A percentile compares a stretch with the other conserved stretches of the same genome.
Evolutionary conservation across 495 filamentous ascomycete genomes (phyloP).

Genomic region (Penicillium paradoxum): DNA sequence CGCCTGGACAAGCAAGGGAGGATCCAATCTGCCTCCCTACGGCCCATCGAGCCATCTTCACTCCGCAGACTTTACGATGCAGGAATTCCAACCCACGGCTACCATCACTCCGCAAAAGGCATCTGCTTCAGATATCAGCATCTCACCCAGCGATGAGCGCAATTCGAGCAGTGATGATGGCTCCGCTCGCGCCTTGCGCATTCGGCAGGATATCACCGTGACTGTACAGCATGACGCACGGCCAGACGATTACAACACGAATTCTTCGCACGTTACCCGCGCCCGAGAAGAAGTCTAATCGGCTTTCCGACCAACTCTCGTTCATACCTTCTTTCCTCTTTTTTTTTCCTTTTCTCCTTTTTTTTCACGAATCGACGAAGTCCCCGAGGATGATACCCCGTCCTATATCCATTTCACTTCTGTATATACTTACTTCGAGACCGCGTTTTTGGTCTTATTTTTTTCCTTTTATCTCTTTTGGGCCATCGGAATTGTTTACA

Average conservation of each 20-base stretch:
- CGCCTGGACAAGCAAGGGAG: conserved; percentile 35
- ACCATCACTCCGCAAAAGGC: conserved; percentile 28
- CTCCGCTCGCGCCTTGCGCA: conserved; percentile 39
- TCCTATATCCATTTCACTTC: conserved; percentile 2
- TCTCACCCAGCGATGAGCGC: conserved; percentile 25
- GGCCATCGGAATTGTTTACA: not conserved
- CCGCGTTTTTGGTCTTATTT: not conserved
- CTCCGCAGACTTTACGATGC: conserved; percentile 34
- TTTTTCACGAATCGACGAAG: conserved; percentile 19
- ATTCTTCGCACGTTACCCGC: conserved; percentile 7
- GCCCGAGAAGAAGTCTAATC: conserved; percentile 18
- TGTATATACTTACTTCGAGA: conserved; percentile 18
- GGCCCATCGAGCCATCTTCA: conserved; percentile 30
- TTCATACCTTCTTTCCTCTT: not conserved
- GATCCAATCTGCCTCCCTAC: conserved; percentile 28
- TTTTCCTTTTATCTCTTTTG: not conserved
- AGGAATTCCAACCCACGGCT: conserved; percentile 28
- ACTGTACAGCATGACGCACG: conserved; percentile 37
- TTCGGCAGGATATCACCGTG: conserved; percentile 44
- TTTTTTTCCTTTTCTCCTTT: not conserved
- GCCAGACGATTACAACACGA: conserved; percentile 20
- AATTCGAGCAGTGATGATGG: conserved; percentile 37
- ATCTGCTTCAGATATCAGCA: conserved; percentile 29
- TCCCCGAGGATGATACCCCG: conserved; percentile 19
- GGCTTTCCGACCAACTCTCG: not conserved